Percentiles rank a stretch among this genome's conserved stretches.
phyloP scores from a whole-genome alignment of 169 alveolate species.

The Eimeria falciformis region DNA sequence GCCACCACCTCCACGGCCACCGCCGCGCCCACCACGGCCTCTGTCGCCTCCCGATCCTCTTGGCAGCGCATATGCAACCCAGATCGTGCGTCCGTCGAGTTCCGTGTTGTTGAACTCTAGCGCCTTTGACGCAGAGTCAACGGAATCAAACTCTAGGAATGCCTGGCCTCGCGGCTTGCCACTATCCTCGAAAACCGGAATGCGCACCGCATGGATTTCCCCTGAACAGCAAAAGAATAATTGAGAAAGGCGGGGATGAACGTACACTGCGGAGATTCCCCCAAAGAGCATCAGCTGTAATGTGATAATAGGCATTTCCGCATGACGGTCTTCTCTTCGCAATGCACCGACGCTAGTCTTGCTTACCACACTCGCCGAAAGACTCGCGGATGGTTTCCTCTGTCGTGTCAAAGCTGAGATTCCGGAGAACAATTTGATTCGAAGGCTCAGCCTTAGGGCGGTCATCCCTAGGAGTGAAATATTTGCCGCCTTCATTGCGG shows the following conservation, averaged over 20 bases:
- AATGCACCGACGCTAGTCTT: too few relatives aligned
- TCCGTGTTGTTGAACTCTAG: conserved; percentile 87
- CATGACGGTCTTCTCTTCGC: too few relatives aligned
- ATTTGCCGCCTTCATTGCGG: conserved; percentile 80
- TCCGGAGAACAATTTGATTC: conserved; percentile 81
- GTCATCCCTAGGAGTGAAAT: conserved; percentile 68
- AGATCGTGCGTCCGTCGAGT: conserved; percentile 86
- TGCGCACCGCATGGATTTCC: conserved; percentile 73
- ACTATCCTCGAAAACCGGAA: conserved; percentile 86
- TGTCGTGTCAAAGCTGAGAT: conserved; percentile 84
- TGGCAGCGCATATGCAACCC: conserved; percentile 86
- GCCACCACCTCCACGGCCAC: conserved; percentile 84
- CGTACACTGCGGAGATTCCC: not conserved
- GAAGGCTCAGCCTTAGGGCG: conserved; percentile 63
- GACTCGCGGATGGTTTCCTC: conserved; percentile 86
- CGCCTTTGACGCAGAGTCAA: conserved; percentile 87
- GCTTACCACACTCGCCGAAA: conserved; percentile 86
- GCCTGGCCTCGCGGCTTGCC: conserved; percentile 87
- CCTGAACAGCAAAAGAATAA: conserved; percentile 41
- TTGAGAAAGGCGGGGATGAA: not conserved
- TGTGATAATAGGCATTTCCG: not conserved
- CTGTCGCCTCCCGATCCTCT: conserved; percentile 83
- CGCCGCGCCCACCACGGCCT: conserved; percentile 84
- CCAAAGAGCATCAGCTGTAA: not conserved
- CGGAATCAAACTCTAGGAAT: conserved; percentile 83